Evolutionary conservation across 805 yeast species (phyloP).

Genomic region (Komagataella mondaviorum): DNA sequence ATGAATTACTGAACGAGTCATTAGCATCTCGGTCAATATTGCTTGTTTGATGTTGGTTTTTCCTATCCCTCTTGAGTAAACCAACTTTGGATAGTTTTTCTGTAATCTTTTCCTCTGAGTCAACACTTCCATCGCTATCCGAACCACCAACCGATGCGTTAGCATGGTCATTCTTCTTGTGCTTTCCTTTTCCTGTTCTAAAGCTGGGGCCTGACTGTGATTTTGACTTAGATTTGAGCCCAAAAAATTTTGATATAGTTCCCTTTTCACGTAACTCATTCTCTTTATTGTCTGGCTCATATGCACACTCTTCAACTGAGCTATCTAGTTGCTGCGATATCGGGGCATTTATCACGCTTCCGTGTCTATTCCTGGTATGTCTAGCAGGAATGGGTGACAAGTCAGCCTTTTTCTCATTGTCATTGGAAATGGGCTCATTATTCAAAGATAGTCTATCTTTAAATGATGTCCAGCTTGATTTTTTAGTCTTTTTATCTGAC

Average conservation of each 20-base stretch:
- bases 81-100: not conserved
- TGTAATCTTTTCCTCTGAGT: not conserved
- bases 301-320: not conserved
- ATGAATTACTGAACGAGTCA: not conserved
- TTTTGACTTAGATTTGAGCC: not conserved
- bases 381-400: not conserved
- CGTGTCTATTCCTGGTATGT: not conserved
- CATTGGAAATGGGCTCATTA: conserved; percentile 1
- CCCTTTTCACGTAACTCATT: not conserved
- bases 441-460: conserved; percentile 3
- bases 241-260: not conserved
- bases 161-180: not conserved
- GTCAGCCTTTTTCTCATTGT: not conserved
- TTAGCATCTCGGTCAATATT: not conserved
- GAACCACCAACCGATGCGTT: not conserved
- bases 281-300: not conserved
- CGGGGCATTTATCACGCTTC: not conserved
- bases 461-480: conserved; percentile 6
- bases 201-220: not conserved
- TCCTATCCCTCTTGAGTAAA: not conserved
- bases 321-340: not conserved
- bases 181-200: not conserved
- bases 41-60: not conserved
- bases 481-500: not conserved
- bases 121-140: not conserved